Percentiles rank a stretch among this genome's conserved stretches.
Conservation (phyloP, 2,329 filamentous ascomycete genomes). For the Botrytis pseudocinerea region DNA sequence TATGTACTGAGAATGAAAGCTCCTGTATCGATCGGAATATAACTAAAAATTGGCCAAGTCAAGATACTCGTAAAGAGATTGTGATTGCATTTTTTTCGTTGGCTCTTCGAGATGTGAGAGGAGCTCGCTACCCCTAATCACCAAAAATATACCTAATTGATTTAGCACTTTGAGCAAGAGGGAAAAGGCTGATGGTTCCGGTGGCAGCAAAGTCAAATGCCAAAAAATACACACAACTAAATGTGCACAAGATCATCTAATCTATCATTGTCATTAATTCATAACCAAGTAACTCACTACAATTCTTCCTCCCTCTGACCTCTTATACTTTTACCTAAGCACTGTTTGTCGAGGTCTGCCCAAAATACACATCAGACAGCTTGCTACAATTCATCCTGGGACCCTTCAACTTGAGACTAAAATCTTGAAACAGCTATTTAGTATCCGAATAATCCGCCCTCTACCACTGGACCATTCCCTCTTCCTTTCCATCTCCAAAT, state of each 20-base stretch:
- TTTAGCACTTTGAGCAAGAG: not conserved
- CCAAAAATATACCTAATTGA: not conserved
- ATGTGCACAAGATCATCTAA: not conserved
- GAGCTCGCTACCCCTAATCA: not conserved
- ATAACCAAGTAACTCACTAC: not conserved
- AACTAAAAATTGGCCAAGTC: not conserved
- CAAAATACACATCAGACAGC: too few species aligned
- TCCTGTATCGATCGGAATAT: not conserved
- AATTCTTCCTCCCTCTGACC: too few species aligned
- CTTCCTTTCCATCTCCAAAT: conserved; percentile 35
- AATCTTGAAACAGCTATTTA: too few species aligned
- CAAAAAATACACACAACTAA: not conserved
- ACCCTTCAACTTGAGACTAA: not conserved
- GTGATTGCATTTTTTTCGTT: not conserved
- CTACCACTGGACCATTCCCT: conserved; percentile 38
- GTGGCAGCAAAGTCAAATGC: not conserved
- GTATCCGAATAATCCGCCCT: not conserved
- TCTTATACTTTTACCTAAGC: not conserved
- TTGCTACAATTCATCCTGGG: not conserved
- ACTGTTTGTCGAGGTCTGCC: not conserved
- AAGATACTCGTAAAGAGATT: not conserved
- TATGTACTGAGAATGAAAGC: not conserved
- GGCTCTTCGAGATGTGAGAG: not conserved
- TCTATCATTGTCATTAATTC: conserved; percentile 3
- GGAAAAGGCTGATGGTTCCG: not conserved